phyloP scores from a whole-genome alignment of 2,329 filamentous ascomycete genomes.

The Aspergillus tanneri region DNA sequence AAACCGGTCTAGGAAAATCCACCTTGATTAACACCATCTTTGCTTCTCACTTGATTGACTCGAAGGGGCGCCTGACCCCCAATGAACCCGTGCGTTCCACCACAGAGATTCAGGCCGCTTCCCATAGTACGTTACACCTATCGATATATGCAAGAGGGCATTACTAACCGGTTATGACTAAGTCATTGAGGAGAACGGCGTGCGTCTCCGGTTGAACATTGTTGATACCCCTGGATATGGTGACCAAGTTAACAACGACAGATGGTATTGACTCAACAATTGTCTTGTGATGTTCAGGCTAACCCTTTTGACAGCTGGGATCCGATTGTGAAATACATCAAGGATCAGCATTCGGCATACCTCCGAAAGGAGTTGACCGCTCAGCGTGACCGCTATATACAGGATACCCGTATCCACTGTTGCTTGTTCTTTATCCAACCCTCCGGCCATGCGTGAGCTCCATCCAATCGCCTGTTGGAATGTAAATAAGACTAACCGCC shows the following conservation, averaged over 20 bases:
- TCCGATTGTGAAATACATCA: slow-evolving; percentile 99
- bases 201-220: slow-evolving; percentile 95
- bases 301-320: slow-evolving; percentile 68
- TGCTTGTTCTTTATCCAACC: slow-evolving; percentile 99
- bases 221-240: slow-evolving; percentile 98
- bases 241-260: slow-evolving; percentile 98
- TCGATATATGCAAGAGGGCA: not conserved
- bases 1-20: slow-evolving; percentile 97
- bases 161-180: slow-evolving; percentile 21
- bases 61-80: slow-evolving; percentile 89
- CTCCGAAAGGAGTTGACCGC: slow-evolving; percentile 98
- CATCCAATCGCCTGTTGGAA: not conserved
- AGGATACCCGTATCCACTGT: slow-evolving; percentile 98
- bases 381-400: slow-evolving; percentile 97
- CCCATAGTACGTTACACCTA: slow-evolving; percentile 63
- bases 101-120: slow-evolving; percentile 96
- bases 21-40: slow-evolving; percentile 99
- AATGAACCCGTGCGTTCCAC: slow-evolving; percentile 92
- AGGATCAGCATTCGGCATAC: slow-evolving; percentile 99
- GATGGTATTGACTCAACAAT: slow-evolving; percentile 60
- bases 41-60: slow-evolving; percentile 97
- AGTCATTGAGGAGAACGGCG: slow-evolving; percentile 98
- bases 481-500: slow-evolving; percentile 12
- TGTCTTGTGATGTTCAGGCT: slow-evolving; percentile 14
- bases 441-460: slow-evolving; percentile 76